Conservation (phyloP, 2,329 filamentous ascomycete genomes). For the Rhexocercosporidium sp. region DNA sequence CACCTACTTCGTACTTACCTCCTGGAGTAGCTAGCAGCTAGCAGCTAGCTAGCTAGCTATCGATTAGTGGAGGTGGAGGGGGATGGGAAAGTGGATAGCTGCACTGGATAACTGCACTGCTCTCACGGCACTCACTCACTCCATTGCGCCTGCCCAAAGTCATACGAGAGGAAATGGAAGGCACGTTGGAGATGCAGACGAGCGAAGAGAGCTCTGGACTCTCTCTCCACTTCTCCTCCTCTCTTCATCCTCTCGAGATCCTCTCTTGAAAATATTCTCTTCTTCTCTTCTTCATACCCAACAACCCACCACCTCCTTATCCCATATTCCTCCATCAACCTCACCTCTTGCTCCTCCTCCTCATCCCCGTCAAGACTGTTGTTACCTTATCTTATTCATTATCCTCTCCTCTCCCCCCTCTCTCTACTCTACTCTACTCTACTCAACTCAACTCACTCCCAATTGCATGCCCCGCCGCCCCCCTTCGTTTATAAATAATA, state of each 20-base stretch:
- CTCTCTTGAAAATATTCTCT: background rate
- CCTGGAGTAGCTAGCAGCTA: too few relatives aligned
- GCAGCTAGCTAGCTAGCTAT: background rate
- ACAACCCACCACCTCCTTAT: background rate
- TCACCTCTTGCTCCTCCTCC: background rate
- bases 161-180: slow-evolving; percentile 1
- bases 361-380: background rate
- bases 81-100: background rate
- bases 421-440: too few relatives aligned
- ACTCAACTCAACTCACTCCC: too few relatives aligned
- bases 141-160: slow-evolving; percentile 2
- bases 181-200: too few relatives aligned
- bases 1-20: too few relatives aligned
- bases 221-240: background rate
- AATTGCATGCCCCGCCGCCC: background rate
- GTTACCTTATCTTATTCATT: background rate
- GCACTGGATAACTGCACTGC: too few relatives aligned
- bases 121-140: too few relatives aligned
- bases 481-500: slow-evolving; percentile 4
- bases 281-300: background rate
- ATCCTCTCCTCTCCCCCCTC: background rate
- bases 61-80: too few relatives aligned
- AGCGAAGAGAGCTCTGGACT: too few relatives aligned
- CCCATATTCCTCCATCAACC: background rate
- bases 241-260: background rate